Evolutionary conservation across 371 early-diverging fungal genomes (phyloP).

Genomic region (Capillidium rhysosporum): DNA sequence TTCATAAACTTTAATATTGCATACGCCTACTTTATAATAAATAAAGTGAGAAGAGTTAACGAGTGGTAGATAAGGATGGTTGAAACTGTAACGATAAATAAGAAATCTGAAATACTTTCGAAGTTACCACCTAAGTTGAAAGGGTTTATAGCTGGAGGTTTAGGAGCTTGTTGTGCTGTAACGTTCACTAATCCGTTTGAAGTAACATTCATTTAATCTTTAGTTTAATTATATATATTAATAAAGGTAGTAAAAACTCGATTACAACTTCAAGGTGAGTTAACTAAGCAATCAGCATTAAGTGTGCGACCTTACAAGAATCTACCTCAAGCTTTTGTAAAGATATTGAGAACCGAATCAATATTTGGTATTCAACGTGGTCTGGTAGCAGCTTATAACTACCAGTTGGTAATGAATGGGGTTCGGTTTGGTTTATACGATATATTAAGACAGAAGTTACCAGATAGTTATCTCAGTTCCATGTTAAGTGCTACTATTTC

Average conservation of each 20-base stretch:
- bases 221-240: not conserved
- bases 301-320: conserved; percentile 37
- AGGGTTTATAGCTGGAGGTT: conserved; percentile 50
- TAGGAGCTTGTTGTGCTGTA: conserved; percentile 78
- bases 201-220: conserved; percentile 19
- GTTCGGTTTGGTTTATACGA: conserved; percentile 81
- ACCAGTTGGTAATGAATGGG: conserved; percentile 85
- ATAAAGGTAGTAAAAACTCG: conserved; percentile 82
- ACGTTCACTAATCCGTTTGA: conserved; percentile 88
- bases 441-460: conserved; percentile 28
- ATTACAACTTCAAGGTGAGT: conserved; percentile 87
- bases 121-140: not conserved
- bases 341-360: conserved; percentile 67
- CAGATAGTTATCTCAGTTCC: conserved; percentile 4
- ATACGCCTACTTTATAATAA: no score
- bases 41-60: no score
- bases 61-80: no score
- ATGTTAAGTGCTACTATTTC: conserved; percentile 17
- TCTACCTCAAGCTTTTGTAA: conserved; percentile 50
- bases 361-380: conserved; percentile 77
- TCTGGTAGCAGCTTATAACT: conserved; percentile 74
- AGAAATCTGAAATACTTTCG: no score
- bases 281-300: conserved; percentile 18
- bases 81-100: no score
- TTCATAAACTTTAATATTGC: no score